Evolutionary conservation across 306 rosid species (phyloP).

Genomic region (Clitoria ternatea): DNA sequence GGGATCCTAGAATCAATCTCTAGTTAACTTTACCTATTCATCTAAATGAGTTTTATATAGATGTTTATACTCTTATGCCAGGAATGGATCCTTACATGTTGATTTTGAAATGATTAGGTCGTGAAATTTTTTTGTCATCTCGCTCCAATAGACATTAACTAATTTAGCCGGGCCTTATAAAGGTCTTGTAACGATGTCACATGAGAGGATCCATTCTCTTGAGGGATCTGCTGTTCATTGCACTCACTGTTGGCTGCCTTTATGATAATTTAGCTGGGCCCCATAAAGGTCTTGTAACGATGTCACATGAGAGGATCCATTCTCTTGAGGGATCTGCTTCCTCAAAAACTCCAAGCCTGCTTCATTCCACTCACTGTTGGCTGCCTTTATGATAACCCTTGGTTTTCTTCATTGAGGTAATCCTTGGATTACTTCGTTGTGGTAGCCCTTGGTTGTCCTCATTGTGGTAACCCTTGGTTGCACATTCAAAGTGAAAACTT

Average conservation of each 20-base stretch:
- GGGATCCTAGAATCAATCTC: constrained; percentile 4
- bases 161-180: not conserved
- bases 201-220: not conserved
- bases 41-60: not conserved
- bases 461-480: too few species aligned
- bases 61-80: not conserved
- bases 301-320: not conserved
- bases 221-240: too few species aligned
- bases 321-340: too few species aligned
- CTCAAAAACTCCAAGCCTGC: too few species aligned
- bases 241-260: too few species aligned
- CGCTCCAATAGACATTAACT: not conserved
- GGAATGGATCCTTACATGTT: not conserved
- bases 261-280: not conserved
- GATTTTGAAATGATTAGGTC: not conserved
- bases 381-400: too few species aligned
- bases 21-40: not conserved
- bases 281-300: not conserved
- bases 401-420: too few species aligned
- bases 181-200: not conserved
- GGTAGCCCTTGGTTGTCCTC: too few species aligned
- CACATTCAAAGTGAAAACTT: too few species aligned
- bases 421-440: too few species aligned
- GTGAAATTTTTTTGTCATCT: not conserved
- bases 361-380: too few species aligned